Evolutionary conservation across 345 rosid genomes (phyloP).

Genomic region (Brassica juncea): DNA sequence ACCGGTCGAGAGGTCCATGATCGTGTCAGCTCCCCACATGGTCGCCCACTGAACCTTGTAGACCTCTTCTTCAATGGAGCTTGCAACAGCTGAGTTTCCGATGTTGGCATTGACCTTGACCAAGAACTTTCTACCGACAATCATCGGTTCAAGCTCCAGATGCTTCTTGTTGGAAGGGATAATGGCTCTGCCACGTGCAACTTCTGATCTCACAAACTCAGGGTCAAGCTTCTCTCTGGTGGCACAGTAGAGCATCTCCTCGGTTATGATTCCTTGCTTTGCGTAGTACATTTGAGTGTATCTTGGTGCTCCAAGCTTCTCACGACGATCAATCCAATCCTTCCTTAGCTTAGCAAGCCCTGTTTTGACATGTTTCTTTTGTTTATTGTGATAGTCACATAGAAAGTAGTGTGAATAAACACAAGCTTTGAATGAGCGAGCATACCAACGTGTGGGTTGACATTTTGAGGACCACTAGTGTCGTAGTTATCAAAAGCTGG

Average conservation of each 20-base stretch:
- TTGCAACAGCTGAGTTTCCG: slow-evolving; percentile 94
- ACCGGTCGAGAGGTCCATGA: slow-evolving; percentile 98
- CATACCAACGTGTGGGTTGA: slow-evolving; percentile 73
- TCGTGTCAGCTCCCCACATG: slow-evolving; percentile 99
- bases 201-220: slow-evolving; percentile 95
- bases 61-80: slow-evolving; percentile 98
- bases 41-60: slow-evolving; percentile 99
- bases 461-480: slow-evolving; percentile 94
- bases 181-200: slow-evolving; percentile 94
- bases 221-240: slow-evolving; percentile 94
- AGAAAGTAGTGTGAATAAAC: not conserved
- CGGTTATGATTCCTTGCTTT: slow-evolving; percentile 93
- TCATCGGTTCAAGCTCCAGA: slow-evolving; percentile 93
- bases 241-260: slow-evolving; percentile 92
- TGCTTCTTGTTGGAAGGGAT: slow-evolving; percentile 98
- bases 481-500: slow-evolving; percentile 84
- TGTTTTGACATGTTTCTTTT: slow-evolving; percentile 33
- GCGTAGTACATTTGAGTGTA: slow-evolving; percentile 98
- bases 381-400: not conserved
- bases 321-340: slow-evolving; percentile 83
- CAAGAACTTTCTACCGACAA: slow-evolving; percentile 90
- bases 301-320: slow-evolving; percentile 75
- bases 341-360: slow-evolving; percentile 90
- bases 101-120: slow-evolving; percentile 98
- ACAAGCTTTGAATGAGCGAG: slow-evolving; percentile 16